Conservation (phyloP, 2,329 filamentous ascomycete species). For the Sporothrix schenckii region DNA sequence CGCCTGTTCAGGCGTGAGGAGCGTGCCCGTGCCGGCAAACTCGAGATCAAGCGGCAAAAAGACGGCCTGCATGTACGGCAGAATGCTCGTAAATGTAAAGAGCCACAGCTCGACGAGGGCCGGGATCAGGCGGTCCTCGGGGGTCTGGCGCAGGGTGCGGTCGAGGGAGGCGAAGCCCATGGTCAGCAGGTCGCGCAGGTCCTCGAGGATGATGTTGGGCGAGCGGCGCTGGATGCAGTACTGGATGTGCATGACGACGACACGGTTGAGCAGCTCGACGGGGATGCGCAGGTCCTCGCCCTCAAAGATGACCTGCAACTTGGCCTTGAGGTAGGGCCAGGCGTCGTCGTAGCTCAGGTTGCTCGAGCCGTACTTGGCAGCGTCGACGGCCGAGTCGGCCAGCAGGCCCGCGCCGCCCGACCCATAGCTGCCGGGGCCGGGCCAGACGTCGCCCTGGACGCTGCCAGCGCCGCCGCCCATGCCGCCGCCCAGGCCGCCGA, state of each 20-base stretch:
- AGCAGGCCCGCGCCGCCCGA: conserved; percentile 54
- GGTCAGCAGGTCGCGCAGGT: conserved; percentile 72
- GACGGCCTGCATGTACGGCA: conserved; percentile 93
- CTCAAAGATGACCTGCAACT: conserved; percentile 76
- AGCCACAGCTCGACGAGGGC: conserved; percentile 93
- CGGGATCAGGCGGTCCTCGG: conserved; percentile 87
- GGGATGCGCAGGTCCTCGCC: conserved; percentile 78
- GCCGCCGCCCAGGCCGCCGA: conserved; percentile 40
- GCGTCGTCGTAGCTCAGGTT: conserved; percentile 77
- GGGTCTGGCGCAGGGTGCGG: conserved; percentile 73
- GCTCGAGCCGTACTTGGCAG: conserved; percentile 64
- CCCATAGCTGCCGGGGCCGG: conserved; percentile 54
- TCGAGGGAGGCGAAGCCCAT: conserved; percentile 86
- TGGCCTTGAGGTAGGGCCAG: conserved; percentile 78
- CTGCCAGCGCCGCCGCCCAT: conserved; percentile 26
- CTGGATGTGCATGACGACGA: conserved; percentile 78
- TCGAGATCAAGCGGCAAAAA: conserved; percentile 93
- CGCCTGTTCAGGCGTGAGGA: conserved; percentile 78
- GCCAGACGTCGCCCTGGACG: conserved; percentile 48
- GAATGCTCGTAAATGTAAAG: conserved; percentile 83
- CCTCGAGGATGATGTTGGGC: conserved; percentile 72
- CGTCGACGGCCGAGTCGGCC: conserved; percentile 55
- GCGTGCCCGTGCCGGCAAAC: conserved; percentile 78
- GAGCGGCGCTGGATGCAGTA: conserved; percentile 74
- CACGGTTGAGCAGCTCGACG: conserved; percentile 79